Evolutionary conservation across 2,329 filamentous ascomycete genomes (phyloP).

Genomic region (Aotearoamyces nothofagi): DNA sequence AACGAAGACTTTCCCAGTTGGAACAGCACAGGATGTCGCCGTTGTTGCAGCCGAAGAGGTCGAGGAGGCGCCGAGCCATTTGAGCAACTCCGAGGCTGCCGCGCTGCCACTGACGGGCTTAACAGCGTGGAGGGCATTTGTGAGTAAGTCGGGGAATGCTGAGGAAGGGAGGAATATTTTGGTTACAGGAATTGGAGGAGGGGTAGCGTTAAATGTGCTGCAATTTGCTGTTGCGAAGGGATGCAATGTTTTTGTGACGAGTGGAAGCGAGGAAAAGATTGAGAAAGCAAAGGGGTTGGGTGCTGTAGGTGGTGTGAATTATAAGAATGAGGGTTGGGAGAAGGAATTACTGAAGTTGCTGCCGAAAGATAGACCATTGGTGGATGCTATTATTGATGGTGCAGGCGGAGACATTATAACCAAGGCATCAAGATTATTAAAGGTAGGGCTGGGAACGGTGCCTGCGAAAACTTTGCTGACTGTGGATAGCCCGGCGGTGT

Average conservation of each 20-base stretch:
- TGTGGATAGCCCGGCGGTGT: constrained; percentile 52
- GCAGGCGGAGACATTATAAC: constrained; percentile 75
- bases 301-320: constrained; percentile 67
- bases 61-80: constrained; percentile 59
- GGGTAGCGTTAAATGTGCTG: constrained; percentile 71
- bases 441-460: constrained; percentile 25
- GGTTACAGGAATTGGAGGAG: constrained; percentile 83
- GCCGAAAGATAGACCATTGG: constrained; percentile 45
- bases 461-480: constrained; percentile 2
- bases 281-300: constrained; percentile 56
- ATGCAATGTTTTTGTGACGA: constrained; percentile 21
- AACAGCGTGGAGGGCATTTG: constrained; percentile 76
- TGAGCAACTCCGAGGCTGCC: constrained; percentile 61
- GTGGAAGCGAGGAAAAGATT: constrained; percentile 53
- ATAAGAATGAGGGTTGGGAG: constrained; percentile 70
- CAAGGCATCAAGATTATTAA: constrained; percentile 52
- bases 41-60: constrained; percentile 56
- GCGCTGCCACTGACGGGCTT: constrained; percentile 74
- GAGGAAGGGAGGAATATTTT: constrained; percentile 58
- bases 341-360: constrained; percentile 52
- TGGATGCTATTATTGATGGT: constrained; percentile 82
- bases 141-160: constrained; percentile 59
- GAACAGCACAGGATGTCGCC: constrained; percentile 62
- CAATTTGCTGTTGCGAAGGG: constrained; percentile 65
- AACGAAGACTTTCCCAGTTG: constrained; percentile 45